Evolutionary conservation across 106 monocot species (phyloP), one percentile per base, ranked within the genome.

Genomic region (Acorus calamus): DNA sequence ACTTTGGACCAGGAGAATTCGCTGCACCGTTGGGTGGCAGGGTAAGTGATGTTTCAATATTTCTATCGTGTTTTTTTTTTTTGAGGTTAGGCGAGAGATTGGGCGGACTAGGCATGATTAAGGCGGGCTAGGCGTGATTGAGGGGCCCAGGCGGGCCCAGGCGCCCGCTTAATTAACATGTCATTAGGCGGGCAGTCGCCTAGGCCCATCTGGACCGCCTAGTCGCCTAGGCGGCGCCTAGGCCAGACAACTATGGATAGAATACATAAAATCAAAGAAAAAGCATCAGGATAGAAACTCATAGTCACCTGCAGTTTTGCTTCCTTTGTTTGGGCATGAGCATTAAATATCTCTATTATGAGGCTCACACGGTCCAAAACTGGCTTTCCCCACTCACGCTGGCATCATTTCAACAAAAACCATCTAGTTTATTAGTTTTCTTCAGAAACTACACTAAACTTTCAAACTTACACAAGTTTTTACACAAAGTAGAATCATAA

Each of bases 291-390:
- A 66, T 42, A 47, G 62, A 4, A 62, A 4, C 7, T 56, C 42
- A 60, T 4, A 47, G 68, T 51, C 41, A 96, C 94, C 90, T 98
- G 96, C 47, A 98, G 63, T 52, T 98, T 98, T 78, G 90, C 96
- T 80, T 98, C 96, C 79, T 90, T 98, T 63, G 96, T 98, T 79
- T 98, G 91, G 56, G 96, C 96, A 88, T 98, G 96, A 66, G 91
- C 87, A 77, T 98, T 79, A 70, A 98, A 98, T 65, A 98, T 98
- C 61, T 91, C 87, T 59, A 98, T 98, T 64, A 98, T 98, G 58
- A 98, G 78, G 14, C 84, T 91, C 61, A 98, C 77, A 52, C 96
- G 84, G 77, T 98, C 91, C 66, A 98, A 68, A 69, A 98, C 96
- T 45, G 91, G 96, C 44, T 88, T 91, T 69, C 74, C 80, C 83